These are phyloP conservation scores for Tricharina praecox DNA, from an alignment of 495 filamentous ascomycete genomes.

Conservation along the genomic window DNA sequence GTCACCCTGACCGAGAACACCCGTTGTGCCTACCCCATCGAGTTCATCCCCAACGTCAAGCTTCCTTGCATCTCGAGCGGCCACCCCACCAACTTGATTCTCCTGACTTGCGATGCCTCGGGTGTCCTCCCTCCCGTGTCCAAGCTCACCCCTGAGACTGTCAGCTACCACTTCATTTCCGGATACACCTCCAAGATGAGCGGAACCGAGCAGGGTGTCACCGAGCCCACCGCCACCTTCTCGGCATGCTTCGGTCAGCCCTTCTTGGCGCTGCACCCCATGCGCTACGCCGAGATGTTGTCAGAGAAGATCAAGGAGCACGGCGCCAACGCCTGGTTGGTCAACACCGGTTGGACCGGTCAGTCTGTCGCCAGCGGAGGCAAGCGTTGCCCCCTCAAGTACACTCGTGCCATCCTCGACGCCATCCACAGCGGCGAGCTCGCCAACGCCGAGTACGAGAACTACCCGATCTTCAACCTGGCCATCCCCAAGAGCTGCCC, in stretches of 20 bases:
- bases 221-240: conserved; percentile 96
- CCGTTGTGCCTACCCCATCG: conserved; percentile 88
- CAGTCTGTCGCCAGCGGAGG: conserved; percentile 86
- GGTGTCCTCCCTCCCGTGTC: conserved; percentile 96
- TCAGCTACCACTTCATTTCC: conserved; percentile 97
- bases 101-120: conserved; percentile 93
- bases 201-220: conserved; percentile 90
- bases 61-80: conserved; percentile 75
- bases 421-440: conserved; percentile 93
- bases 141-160: conserved; percentile 80
- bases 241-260: conserved; percentile 98
- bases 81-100: conserved; percentile 93
- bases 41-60: conserved; percentile 97
- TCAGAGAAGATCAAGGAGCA: conserved; percentile 93
- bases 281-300: conserved; percentile 96
- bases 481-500: conserved; percentile 72
- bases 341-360: conserved; percentile 99
- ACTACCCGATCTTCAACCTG: conserved; percentile 92
- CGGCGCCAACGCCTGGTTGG: conserved; percentile 92
- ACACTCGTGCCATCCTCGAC: conserved; percentile 95
- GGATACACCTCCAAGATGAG: conserved; percentile 99
- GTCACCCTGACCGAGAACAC: conserved; percentile 94
- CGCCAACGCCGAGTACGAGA: conserved; percentile 80
- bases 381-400: conserved; percentile 97
- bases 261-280: conserved; percentile 95